phyloP scores from a whole-genome alignment of 306 rosid genomes.

The Leucaena leucocephala region DNA sequence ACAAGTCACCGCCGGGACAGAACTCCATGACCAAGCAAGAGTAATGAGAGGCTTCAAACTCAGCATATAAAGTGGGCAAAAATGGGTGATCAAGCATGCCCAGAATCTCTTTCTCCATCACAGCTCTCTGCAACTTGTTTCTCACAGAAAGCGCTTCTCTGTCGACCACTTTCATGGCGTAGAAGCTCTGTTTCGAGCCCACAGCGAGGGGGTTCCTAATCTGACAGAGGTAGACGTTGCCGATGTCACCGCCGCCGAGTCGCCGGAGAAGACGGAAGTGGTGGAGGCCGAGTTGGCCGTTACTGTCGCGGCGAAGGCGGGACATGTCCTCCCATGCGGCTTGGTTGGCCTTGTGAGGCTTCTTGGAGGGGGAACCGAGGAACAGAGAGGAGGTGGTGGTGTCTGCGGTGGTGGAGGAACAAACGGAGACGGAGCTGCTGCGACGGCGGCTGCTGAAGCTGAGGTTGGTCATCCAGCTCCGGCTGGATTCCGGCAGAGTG shows the following conservation, averaged over 20 bases:
- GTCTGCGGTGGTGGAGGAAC: constrained; percentile 46
- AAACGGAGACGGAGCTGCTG: constrained; percentile 67
- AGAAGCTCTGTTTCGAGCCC: constrained; percentile 70
- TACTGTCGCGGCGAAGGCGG: constrained; percentile 52
- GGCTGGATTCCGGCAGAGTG: constrained; percentile 74
- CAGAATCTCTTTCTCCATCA: constrained; percentile 88
- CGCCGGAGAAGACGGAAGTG: constrained; percentile 80
- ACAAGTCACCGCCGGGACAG: constrained; percentile 95
- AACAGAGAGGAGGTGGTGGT: constrained; percentile 34
- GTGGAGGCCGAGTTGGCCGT: constrained; percentile 76
- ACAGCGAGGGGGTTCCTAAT: constrained; percentile 74
- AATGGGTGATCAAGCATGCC: constrained; percentile 92
- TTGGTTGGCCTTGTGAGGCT: constrained; percentile 92
- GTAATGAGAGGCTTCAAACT: constrained; percentile 92
- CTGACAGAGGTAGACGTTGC: constrained; percentile 91
- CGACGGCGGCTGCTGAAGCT: constrained; percentile 82
- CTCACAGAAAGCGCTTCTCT: constrained; percentile 86
- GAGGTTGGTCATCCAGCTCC: constrained; percentile 87
- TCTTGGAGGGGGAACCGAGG: constrained; percentile 49
- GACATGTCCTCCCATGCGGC: constrained; percentile 89
- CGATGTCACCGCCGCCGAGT: constrained; percentile 88
- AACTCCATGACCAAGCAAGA: constrained; percentile 98
- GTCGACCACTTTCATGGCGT: constrained; percentile 98
- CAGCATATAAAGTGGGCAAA: constrained; percentile 81
- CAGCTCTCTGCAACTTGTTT: constrained; percentile 83